Evolutionary conservation across 2,329 filamentous ascomycete genomes (phyloP), one percentile per base, ranked within the genome.

Genomic region (Thelonectria rubi): DNA sequence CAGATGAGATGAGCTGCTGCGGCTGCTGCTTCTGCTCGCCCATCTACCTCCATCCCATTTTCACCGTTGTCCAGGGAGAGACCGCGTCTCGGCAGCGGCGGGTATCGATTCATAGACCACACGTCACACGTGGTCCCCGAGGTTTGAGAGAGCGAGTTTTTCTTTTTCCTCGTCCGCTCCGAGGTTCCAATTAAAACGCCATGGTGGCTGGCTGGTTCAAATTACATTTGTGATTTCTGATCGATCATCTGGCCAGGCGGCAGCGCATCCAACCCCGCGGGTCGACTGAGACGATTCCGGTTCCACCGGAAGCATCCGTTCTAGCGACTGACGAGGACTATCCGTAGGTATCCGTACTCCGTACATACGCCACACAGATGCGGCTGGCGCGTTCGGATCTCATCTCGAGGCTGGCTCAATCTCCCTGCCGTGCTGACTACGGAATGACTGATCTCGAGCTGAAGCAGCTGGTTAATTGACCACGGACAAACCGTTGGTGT

Each of bases 1-100:
- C n/a, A n/a, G n/a, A n/a, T n/a, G n/a, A n/a, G n/a, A n/a, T n/a
- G n/a, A n/a, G n/a, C n/a, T n/a, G n/a, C n/a, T n/a, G n/a, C n/a
- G n/a, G n/a, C n/a, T n/a, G n/a, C n/a, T n/a, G n/a, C n/a, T n/a
- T n/a, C n/a, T n/a, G n/a, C n/a, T n/a, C n/a, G n/a, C n/a, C n/a
- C n/a, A n/a, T n/a, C 46, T 24, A 30, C 26, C 26, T 30, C 26
- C 26, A 30, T 30, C 26, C 26, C 26, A 30, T 30, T 10, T 5
- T 30, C 5, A 30, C 26, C 10, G 10, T 30, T 30, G 10, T 10
- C 9, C 32, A 34, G 32, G 32, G 10, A 34, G 37, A 45, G 26
- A 43, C 10, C 7, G 17, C n/a, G 43, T 55, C 55, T 57, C 55
- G 55, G 55, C 26, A 42, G 55, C 45, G 39, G 37, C 39, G 55